Conservation (phyloP, 163 green algal genomes). For the Scenedesmus sp. region DNA sequence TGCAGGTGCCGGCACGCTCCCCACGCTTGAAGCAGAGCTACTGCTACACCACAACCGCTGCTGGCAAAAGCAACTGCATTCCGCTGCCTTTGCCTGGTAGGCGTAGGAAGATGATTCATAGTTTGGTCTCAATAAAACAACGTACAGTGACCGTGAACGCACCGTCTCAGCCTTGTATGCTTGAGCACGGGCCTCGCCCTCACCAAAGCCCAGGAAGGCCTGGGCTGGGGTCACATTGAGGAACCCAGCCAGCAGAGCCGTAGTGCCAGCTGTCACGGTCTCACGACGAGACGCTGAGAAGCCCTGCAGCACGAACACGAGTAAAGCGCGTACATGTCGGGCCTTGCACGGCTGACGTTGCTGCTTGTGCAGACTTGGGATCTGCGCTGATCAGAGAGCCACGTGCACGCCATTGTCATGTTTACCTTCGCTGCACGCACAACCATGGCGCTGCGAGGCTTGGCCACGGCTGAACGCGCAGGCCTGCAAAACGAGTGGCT, state of each 20-base stretch:
- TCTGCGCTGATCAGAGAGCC: conserved; percentile 1
- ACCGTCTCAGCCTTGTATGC: conserved; percentile 69
- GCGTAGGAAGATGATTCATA: neutral
- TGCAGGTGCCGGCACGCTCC: neutral
- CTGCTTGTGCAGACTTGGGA: conserved; percentile 4
- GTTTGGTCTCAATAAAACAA: neutral
- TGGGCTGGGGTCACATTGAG: conserved; percentile 61
- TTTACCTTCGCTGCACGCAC: conserved; percentile 26
- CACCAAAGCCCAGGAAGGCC: conserved; percentile 77
- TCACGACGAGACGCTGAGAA: conserved; percentile 56
- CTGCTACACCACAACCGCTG: neutral
- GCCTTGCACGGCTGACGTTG: conserved; percentile 30
- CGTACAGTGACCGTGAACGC: neutral
- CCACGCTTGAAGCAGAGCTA: neutral
- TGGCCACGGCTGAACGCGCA: conserved; percentile 14
- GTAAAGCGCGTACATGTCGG: neutral
- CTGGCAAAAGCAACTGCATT: neutral
- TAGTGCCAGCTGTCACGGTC: conserved; percentile 53
- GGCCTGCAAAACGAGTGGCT: conserved; percentile 28
- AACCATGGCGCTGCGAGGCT: conserved; percentile 13
- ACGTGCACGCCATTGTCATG: neutral
- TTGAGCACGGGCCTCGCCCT: conserved; percentile 55
- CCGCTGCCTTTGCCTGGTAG: neutral
- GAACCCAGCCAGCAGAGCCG: conserved; percentile 42
- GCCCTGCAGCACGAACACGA: neutral